These are phyloP conservation scores for Neurospora pannonica DNA, from an alignment of 495 filamentous ascomycete genomes.

Conservation along the genomic window DNA sequence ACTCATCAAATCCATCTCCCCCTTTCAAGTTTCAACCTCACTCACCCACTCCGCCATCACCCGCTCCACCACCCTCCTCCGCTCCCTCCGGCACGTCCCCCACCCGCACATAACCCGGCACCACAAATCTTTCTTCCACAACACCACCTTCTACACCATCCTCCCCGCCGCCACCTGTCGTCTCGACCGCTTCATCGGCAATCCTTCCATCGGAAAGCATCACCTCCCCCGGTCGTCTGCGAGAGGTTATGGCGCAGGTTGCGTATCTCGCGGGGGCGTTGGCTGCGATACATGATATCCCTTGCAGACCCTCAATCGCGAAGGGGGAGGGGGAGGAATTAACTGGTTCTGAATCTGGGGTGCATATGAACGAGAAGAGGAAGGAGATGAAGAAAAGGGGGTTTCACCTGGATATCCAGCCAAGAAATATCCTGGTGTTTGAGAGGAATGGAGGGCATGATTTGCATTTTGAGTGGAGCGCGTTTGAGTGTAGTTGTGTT, in stretches of 20 bases:
- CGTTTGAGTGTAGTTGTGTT: not conserved
- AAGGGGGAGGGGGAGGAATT: too few species aligned
- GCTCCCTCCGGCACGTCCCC: not conserved
- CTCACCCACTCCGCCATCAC: not conserved
- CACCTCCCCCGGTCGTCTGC: not conserved
- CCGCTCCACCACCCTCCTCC: not conserved
- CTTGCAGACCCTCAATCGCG: not conserved
- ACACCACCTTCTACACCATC: not conserved
- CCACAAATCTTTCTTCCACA: not conserved
- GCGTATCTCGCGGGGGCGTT: not conserved
- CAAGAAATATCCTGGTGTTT: not conserved
- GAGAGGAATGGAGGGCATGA: not conserved
- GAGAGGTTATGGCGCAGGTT: not conserved
- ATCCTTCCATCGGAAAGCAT: not conserved
- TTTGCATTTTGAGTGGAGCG: not conserved
- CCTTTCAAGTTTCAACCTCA: not conserved
- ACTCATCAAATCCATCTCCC: not conserved
- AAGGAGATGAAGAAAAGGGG: not conserved
- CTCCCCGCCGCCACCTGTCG: not conserved
- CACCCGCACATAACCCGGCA: not conserved
- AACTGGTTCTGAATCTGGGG: too few species aligned
- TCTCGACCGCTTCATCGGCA: not conserved
- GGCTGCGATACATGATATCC: not conserved
- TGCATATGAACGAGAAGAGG: too few species aligned
- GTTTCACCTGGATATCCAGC: not conserved